Evolutionary conservation across 208 protist genomes (phyloP), one percentile per base, ranked within the genome.

Genomic region (Lotmaria passim): DNA sequence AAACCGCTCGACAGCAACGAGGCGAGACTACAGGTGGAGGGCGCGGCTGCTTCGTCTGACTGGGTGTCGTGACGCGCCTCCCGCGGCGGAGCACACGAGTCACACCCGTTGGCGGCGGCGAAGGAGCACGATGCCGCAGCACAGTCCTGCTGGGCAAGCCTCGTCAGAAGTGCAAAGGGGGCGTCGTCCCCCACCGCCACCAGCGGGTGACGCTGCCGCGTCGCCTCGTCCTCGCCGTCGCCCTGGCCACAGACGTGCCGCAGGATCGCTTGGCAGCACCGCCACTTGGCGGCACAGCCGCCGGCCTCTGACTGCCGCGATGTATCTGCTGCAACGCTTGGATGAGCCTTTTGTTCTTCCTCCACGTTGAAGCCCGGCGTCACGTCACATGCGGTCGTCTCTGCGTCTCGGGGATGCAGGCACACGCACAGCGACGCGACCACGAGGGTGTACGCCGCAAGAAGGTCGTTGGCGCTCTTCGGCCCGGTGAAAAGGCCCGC

Each of bases 361-460:
- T 24, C 21, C 23, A 10, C 12, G 21, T 28, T 4, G 15, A 21
- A 8, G 3, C 31, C 31, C 17, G 51, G 1, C 7, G 51, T 26
- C 24, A 19, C 3, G 17, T 28, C 14, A 30, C 23, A 23, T 30
- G 46, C 28, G 19, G 8, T 8, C n/a, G 24, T 38, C 8, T 30
- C 36, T 23, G 11, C 23, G 10, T 43, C 55, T 17, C 55, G 24
- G 1, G 39, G 24, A 7, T 36, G 47, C 15, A 65, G 67, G 7
- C 67, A 58, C 57, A 73, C 46, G 38, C 47, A 73, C 46, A 73
- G 26, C 11, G 67, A 47, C 14, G 67, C 67, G 12, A 73, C 15
- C 19, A 73, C 41, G 21, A 73, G 47, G 7, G 67, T 48, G 38
- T 73, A 73, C 30, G 36, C 57, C 3, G 46, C 44, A 21, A 65